Conservation (phyloP, 2,329 filamentous ascomycete species). For the Plectosphaerella plurivora region DNA sequence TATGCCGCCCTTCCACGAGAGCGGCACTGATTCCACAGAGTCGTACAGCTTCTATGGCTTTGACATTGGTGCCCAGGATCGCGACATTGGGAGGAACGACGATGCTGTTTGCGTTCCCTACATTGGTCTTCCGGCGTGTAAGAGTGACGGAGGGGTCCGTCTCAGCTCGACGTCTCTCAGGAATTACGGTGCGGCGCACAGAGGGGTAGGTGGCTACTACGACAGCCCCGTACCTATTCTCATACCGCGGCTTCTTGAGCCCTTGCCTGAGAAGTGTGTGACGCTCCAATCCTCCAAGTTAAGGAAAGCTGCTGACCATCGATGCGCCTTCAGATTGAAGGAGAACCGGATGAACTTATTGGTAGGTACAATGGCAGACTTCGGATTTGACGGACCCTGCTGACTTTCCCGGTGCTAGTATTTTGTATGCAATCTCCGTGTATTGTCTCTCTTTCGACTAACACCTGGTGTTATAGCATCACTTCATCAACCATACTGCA, state of each 20-base stretch:
- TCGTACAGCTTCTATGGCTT: constrained; percentile 59
- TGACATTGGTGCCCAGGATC: constrained; percentile 65
- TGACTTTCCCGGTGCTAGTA: constrained; percentile 31
- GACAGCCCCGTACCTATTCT: constrained; percentile 60
- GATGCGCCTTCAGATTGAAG: neutral
- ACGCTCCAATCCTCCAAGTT: constrained; percentile 10
- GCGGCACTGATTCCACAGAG: constrained; percentile 11
- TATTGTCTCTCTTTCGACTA: neutral
- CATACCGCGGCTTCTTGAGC: constrained; percentile 43
- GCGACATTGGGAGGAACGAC: constrained; percentile 67
- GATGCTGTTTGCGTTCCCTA: constrained; percentile 61
- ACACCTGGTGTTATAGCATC: constrained; percentile 31
- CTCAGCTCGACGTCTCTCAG: too few relatives aligned
- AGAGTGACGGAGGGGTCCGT: too few relatives aligned
- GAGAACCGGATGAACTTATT: constrained; percentile 79
- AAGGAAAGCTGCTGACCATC: constrained; percentile 51
- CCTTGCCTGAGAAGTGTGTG: constrained; percentile 38
- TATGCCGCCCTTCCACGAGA: constrained; percentile 16
- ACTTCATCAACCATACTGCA: constrained; percentile 76
- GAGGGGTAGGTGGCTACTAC: constrained; percentile 64
- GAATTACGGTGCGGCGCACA: constrained; percentile 15
- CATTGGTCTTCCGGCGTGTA: constrained; percentile 3
- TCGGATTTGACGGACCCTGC: neutral
- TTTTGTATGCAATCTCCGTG: constrained; percentile 31
- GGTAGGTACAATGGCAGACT: constrained; percentile 21